Percentiles rank a stretch among this genome's conserved stretches.
These are phyloP conservation scores for Gaeumannomyces tritici DNA, from an alignment of 2,329 filamentous ascomycete genomes.

Conservation along the genomic window DNA sequence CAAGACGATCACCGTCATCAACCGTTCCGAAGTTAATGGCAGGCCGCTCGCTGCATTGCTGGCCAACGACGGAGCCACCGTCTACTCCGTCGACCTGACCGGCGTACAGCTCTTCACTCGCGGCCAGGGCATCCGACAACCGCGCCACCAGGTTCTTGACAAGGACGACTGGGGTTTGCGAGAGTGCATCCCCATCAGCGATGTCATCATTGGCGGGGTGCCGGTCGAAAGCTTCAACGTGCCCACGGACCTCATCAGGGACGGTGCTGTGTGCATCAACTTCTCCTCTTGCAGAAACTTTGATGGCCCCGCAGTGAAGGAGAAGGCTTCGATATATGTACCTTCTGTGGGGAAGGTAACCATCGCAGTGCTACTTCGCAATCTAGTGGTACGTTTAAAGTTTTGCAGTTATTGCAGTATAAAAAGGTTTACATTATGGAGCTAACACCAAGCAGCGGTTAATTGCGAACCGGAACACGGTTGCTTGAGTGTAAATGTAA, in stretches of 20 bases:
- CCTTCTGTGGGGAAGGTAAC: constrained; percentile 97
- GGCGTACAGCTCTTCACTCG: constrained; percentile 89
- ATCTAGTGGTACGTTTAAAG: constrained; percentile 61
- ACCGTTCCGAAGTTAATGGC: constrained; percentile 91
- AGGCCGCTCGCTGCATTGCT: constrained; percentile 84
- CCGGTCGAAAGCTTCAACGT: constrained; percentile 86
- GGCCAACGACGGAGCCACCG: constrained; percentile 90
- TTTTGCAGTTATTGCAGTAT: background rate
- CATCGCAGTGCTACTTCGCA: constrained; percentile 81
- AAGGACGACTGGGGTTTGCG: constrained; percentile 71
- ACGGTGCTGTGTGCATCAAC: constrained; percentile 97
- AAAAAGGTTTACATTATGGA: background rate
- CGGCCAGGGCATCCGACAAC: constrained; percentile 76
- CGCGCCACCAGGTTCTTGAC: constrained; percentile 77
- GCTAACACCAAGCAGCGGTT: background rate
- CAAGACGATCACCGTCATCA: constrained; percentile 92
- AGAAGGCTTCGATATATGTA: constrained; percentile 94
- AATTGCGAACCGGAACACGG: too few species aligned
- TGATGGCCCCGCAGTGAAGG: constrained; percentile 72
- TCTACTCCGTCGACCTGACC: constrained; percentile 89
- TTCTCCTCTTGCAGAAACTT: constrained; percentile 97
- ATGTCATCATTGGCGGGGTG: constrained; percentile 91
- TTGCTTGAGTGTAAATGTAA: too few species aligned
- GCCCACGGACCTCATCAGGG: constrained; percentile 68
- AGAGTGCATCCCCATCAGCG: constrained; percentile 76